These are phyloP conservation scores for Picochlorum sp. DNA, from an alignment of 139 green algal species.

Conservation along the genomic window DNA sequence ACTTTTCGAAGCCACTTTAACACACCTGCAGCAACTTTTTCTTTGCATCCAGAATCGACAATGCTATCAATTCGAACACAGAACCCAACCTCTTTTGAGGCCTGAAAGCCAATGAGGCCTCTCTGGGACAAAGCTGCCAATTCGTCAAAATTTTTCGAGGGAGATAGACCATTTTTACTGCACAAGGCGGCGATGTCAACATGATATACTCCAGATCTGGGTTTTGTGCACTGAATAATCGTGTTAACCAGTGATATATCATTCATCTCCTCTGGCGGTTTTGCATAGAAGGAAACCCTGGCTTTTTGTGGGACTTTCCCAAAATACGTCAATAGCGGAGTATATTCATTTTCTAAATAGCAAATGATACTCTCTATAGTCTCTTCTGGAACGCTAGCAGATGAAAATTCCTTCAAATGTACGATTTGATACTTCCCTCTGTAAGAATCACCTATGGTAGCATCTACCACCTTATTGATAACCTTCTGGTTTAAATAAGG, in stretches of 20 bases:
- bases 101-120: constrained; percentile 54
- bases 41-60: constrained; percentile 13
- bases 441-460: constrained; percentile 23
- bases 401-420: constrained; percentile 34
- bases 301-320: constrained; percentile 13
- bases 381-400: constrained; percentile 61
- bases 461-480: constrained; percentile 41
- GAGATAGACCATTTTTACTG: not conserved
- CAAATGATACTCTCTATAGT: constrained; percentile 63
- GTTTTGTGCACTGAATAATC: constrained; percentile 17
- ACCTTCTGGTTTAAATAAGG: constrained; percentile 23
- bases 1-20: constrained; percentile 22
- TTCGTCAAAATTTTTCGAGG: constrained; percentile 17
- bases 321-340: constrained; percentile 17
- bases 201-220: constrained; percentile 29
- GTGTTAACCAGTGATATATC: constrained; percentile 13
- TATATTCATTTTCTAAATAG: constrained; percentile 49
- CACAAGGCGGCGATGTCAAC: constrained; percentile 14
- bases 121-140: constrained; percentile 40
- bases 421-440: constrained; percentile 1
- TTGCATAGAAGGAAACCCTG: constrained; percentile 38
- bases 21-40: constrained; percentile 24
- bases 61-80: constrained; percentile 29
- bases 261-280: constrained; percentile 12
- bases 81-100: constrained; percentile 29